Percentiles rank a stretch among this genome's conserved stretches.
These are phyloP conservation scores for Thalassiosira mediterranea DNA, from an alignment of 352 stramenopile genomes.

Conservation along the genomic window DNA sequence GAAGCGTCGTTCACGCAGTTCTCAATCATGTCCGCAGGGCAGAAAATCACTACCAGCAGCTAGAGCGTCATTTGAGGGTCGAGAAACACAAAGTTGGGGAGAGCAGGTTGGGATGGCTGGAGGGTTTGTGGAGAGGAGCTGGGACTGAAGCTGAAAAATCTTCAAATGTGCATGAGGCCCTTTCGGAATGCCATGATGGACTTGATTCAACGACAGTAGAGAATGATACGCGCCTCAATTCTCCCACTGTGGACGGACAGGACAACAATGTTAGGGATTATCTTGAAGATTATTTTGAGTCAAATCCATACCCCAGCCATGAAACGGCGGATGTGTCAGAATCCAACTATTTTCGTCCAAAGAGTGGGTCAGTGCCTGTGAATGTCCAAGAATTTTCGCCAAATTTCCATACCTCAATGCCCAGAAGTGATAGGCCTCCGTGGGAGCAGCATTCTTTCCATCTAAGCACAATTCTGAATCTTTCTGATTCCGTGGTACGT, in stretches of 20 bases:
- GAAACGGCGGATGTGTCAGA: not conserved
- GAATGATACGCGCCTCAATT: not conserved
- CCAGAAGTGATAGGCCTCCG: not conserved
- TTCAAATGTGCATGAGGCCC: not conserved
- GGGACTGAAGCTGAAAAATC: not conserved
- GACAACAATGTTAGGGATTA: too few species aligned
- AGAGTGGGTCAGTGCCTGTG: slow-evolving; percentile 26
- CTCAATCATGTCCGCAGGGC: slow-evolving; percentile 41
- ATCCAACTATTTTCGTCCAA: slow-evolving; percentile 24
- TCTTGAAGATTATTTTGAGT: slow-evolving; percentile 22
- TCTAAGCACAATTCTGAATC: slow-evolving; percentile 32
- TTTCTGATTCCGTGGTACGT: slow-evolving; percentile 53
- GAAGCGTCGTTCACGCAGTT: slow-evolving; percentile 68
- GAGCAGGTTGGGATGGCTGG: slow-evolving; percentile 10
- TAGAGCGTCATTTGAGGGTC: not conserved
- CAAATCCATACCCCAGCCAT: slow-evolving; percentile 19
- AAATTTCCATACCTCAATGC: not conserved
- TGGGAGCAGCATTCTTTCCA: slow-evolving; percentile 49
- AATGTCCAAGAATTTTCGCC: slow-evolving; percentile 40
- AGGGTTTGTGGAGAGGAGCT: slow-evolving; percentile 22
- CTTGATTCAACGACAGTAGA: not conserved
- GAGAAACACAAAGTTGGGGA: slow-evolving; percentile 7
- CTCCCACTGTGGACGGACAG: too few species aligned
- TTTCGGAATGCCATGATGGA: not conserved
- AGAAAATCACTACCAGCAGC: slow-evolving; percentile 11